Evolutionary conservation across 176 grass and related monocot genomes (phyloP).

Genomic region (Zea luxurians): DNA sequence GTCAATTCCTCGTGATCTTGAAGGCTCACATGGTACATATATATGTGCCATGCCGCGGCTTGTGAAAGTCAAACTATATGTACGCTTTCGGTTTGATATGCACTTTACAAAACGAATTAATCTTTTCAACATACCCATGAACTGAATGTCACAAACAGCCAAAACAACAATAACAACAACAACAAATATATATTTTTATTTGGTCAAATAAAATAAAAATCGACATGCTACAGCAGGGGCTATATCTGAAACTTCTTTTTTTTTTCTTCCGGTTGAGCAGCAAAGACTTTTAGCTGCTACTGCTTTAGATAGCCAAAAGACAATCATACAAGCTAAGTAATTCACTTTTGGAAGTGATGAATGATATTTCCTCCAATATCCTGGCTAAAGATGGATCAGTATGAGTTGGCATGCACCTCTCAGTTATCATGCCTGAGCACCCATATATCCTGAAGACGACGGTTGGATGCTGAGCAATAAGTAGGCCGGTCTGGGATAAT

Average conservation of each 20-base stretch:
- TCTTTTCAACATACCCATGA: not conserved
- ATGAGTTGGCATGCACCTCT: slow-evolving; percentile 16
- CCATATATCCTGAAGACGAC: not conserved
- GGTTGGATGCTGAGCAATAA: not conserved
- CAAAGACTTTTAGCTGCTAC: not conserved
- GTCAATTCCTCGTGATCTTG: not conserved
- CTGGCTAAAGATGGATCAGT: slow-evolving; percentile 18
- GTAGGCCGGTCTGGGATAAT: not conserved
- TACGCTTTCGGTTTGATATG: not conserved
- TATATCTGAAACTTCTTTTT: not conserved
- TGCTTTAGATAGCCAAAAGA: not conserved
- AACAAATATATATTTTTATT: not conserved
- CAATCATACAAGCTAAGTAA: slow-evolving; percentile 2
- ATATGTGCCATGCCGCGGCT: not conserved
- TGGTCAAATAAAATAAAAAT: not conserved
- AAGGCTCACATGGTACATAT: not conserved
- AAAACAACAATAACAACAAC: not conserved
- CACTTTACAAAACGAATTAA: not conserved
- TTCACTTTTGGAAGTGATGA: not conserved
- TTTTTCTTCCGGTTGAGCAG: not conserved
- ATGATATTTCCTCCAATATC: not conserved
- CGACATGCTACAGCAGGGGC: not conserved
- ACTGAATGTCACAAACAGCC: not conserved
- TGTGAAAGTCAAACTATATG: not conserved
- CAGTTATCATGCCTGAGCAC: slow-evolving; percentile 4